These are phyloP conservation scores for Penicillium sp. DNA, from an alignment of 2,329 filamentous ascomycete species.

Conservation along the genomic window DNA sequence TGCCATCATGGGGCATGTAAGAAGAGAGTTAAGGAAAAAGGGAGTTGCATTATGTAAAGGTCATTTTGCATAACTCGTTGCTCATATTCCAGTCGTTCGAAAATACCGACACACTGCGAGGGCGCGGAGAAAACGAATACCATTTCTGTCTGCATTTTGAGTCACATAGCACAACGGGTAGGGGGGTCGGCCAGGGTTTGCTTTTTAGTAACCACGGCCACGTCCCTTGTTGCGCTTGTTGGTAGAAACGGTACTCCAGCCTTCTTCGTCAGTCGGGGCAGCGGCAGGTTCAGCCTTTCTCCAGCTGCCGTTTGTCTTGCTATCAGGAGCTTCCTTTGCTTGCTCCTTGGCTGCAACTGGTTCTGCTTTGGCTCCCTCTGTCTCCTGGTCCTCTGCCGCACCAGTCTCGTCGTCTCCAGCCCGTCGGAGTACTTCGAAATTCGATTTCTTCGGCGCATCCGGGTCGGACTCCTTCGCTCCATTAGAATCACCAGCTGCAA, in stretches of 20 bases:
- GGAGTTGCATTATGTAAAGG: conserved; percentile 13
- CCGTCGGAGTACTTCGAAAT: conserved; percentile 55
- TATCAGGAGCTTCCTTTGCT: conserved; percentile 42
- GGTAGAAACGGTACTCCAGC: conserved; percentile 47
- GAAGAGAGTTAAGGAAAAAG: conserved; percentile 2
- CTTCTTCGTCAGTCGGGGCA: conserved; percentile 40
- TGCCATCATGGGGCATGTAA: conserved; percentile 8
- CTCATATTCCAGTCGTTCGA: conserved; percentile 15
- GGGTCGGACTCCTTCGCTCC: conserved; percentile 37
- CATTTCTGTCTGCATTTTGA: conserved; percentile 1
- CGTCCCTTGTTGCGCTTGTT: conserved; percentile 44
- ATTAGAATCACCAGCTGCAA: conserved; percentile 33
- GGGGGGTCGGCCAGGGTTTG: background rate
- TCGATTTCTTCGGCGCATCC: conserved; percentile 42
- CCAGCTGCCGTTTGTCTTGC: conserved; percentile 40
- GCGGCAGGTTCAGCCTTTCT: conserved; percentile 30
- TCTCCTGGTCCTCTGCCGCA: conserved; percentile 50
- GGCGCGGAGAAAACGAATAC: background rate
- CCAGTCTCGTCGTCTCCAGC: conserved; percentile 45
- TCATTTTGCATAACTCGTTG: conserved; percentile 16
- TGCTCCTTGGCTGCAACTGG: conserved; percentile 55
- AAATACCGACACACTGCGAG: background rate
- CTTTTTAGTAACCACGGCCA: conserved; percentile 29
- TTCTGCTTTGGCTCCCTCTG: conserved; percentile 43
- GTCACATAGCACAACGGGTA: conserved; percentile 5